Percentiles rank a stretch among this genome's conserved stretches.
Conservation (phyloP, 805 yeast species). For the Metschnikowia noctiluminum region DNA sequence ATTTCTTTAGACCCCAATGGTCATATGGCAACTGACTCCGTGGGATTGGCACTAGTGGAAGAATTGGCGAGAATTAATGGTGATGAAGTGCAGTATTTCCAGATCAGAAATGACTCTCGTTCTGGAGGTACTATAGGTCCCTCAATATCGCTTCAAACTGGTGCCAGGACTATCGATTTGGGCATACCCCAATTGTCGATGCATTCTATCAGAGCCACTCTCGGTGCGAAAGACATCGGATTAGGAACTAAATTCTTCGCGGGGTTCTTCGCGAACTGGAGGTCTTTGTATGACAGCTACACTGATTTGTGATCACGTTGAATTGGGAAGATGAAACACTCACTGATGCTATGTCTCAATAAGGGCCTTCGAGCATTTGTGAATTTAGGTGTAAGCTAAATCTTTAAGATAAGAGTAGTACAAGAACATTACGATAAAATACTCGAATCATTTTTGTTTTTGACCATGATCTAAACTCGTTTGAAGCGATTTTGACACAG, state of each 20-base stretch:
- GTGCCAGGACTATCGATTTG: conserved; percentile 73
- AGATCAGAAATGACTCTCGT: conserved; percentile 78
- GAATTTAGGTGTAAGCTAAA: no score
- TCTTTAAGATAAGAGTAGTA: no score
- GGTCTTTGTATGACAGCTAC: conserved; percentile 50
- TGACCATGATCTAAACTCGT: no score
- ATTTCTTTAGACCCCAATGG: conserved; percentile 75
- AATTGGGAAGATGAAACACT: background rate
- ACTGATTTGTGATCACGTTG: conserved; percentile 41
- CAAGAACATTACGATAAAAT: no score
- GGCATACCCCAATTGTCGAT: conserved; percentile 83
- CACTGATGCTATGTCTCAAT: background rate
- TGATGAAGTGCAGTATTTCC: conserved; percentile 75
- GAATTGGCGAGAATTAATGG: conserved; percentile 64
- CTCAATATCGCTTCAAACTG: conserved; percentile 56
- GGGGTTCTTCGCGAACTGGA: conserved; percentile 69
- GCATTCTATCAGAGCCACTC: conserved; percentile 83
- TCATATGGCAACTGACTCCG: conserved; percentile 78
- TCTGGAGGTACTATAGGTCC: conserved; percentile 93
- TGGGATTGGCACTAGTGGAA: conserved; percentile 66
- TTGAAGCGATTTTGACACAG: no score
- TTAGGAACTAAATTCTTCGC: conserved; percentile 68
- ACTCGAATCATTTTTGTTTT: no score
- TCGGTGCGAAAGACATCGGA: conserved; percentile 75
- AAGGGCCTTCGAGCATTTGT: background rate